phyloP scores from a whole-genome alignment of 345 rosid species.

The Noccaea caerulescens region DNA sequence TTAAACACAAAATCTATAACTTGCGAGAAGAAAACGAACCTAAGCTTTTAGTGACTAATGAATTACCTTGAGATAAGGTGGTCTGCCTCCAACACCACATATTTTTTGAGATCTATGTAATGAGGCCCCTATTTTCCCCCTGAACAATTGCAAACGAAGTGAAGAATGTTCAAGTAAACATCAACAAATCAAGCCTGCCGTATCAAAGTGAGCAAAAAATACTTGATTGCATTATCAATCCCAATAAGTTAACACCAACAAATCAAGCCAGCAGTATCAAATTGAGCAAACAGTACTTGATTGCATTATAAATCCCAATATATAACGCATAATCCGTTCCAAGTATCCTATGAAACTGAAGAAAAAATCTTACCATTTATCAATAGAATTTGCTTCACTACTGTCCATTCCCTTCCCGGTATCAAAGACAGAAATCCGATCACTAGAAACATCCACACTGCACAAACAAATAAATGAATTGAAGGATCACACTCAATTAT shows the following conservation, averaged over 20 bases:
- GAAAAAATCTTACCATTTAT: slow-evolving; percentile 57
- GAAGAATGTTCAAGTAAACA: neutral
- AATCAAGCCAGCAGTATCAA: slow-evolving; percentile 14
- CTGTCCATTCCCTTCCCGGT: slow-evolving; percentile 83
- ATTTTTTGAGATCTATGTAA: slow-evolving; percentile 57
- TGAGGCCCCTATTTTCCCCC: slow-evolving; percentile 88
- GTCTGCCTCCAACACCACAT: slow-evolving; percentile 60
- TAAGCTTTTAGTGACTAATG: slow-evolving; percentile 16
- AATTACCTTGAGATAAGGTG: slow-evolving; percentile 72
- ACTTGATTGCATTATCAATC: neutral
- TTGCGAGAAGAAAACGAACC: slow-evolving; percentile 7
- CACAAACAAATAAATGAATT: slow-evolving; percentile 23
- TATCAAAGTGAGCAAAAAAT: slow-evolving; percentile 22
- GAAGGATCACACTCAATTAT: neutral
- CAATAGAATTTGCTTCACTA: slow-evolving; percentile 59
- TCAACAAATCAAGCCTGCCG: slow-evolving; percentile 14
- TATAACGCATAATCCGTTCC: neutral
- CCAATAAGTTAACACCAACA: slow-evolving; percentile 7
- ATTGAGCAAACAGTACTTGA: slow-evolving; percentile 14
- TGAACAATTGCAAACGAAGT: slow-evolving; percentile 40
- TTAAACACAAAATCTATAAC: neutral
- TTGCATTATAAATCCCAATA: neutral
- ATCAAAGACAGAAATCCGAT: slow-evolving; percentile 66
- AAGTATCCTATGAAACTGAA: neutral
- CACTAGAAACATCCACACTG: slow-evolving; percentile 59